phyloP scores from a whole-genome alignment of 495 filamentous ascomycete genomes.

The Opeltia flavorubescens region DNA sequence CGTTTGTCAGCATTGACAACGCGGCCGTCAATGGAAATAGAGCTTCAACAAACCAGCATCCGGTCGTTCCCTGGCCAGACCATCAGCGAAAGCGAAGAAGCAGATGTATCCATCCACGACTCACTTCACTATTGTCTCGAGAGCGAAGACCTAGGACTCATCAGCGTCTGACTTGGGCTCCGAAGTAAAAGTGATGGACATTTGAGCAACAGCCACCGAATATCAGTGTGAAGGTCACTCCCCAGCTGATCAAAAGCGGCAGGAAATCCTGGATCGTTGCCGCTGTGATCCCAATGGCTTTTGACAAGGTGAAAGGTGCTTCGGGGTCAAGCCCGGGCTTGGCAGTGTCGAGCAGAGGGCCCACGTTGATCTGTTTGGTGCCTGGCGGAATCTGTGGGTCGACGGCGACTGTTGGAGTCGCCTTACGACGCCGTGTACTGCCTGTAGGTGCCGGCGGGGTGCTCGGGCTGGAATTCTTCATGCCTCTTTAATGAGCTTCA shows the following conservation, averaged over 20 bases:
- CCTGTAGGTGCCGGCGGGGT: too few species aligned
- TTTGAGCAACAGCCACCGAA: constrained; percentile 98
- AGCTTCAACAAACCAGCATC: constrained; percentile 34
- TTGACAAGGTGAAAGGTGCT: constrained; percentile 1
- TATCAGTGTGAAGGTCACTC: constrained; percentile 70
- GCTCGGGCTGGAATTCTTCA: too few species aligned
- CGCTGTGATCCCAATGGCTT: constrained; percentile 17
- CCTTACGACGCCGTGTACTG: neutral
- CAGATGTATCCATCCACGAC: constrained; percentile 10
- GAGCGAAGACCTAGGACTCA: constrained; percentile 61
- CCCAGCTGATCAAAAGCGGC: constrained; percentile 51
- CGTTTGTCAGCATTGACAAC: constrained; percentile 2
- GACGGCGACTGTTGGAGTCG: neutral
- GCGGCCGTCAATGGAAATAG: neutral
- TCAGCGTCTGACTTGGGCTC: constrained; percentile 15
- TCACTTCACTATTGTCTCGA: constrained; percentile 93
- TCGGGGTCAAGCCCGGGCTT: neutral
- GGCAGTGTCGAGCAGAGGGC: neutral
- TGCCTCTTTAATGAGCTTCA: too few species aligned
- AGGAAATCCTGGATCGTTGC: constrained; percentile 37
- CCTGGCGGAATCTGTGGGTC: constrained; percentile 10
- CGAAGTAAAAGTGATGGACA: constrained; percentile 35
- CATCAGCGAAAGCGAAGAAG: constrained; percentile 5
- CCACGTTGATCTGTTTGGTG: constrained; percentile 21
- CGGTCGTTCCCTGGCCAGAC: constrained; percentile 37